Percentiles rank a stretch among this genome's conserved stretches.
phyloP scores from a whole-genome alignment of 345 rosid genomes.

The Brassica juncea region DNA sequence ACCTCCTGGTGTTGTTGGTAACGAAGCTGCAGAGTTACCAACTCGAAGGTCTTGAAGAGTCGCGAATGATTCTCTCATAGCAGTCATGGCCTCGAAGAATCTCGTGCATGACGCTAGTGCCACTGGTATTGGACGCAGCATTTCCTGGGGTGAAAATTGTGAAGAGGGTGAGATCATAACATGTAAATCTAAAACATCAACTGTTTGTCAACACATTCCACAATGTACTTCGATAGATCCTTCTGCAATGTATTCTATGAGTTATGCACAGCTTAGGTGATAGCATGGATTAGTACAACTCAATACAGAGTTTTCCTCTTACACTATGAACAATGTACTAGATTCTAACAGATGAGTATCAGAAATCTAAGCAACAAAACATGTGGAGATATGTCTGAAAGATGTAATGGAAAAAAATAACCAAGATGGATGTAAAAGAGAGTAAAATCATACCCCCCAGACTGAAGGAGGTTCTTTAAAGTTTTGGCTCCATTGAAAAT shows the following conservation, averaged over 20 bases:
- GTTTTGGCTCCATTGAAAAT: conserved; percentile 98
- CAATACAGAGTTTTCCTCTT: conserved; percentile 7
- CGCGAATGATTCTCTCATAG: conserved; percentile 96
- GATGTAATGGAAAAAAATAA: not conserved
- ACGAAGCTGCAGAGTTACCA: conserved; percentile 60
- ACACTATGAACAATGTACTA: conserved; percentile 4
- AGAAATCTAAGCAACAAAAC: not conserved
- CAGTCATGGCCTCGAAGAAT: conserved; percentile 98
- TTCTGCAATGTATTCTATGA: not conserved
- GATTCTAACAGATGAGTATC: not conserved
- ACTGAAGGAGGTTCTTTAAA: conserved; percentile 96
- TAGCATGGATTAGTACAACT: not conserved
- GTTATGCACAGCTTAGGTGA: not conserved
- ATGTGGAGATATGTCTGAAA: not conserved
- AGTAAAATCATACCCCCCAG: conserved; percentile 78
- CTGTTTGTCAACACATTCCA: not conserved
- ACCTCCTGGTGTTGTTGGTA: conserved; percentile 60
- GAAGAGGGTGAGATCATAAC: not conserved
- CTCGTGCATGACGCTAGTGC: conserved; percentile 98
- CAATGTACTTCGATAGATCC: too few species aligned
- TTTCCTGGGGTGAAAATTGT: conserved; percentile 54
- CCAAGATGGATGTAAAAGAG: conserved; percentile 23
- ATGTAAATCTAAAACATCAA: not conserved
- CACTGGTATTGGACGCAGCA: conserved; percentile 98
- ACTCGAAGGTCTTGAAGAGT: conserved; percentile 85